Base-by-base conservation (phyloP, 345 rosid genomes). In the Alliaria petiolata region DNA sequence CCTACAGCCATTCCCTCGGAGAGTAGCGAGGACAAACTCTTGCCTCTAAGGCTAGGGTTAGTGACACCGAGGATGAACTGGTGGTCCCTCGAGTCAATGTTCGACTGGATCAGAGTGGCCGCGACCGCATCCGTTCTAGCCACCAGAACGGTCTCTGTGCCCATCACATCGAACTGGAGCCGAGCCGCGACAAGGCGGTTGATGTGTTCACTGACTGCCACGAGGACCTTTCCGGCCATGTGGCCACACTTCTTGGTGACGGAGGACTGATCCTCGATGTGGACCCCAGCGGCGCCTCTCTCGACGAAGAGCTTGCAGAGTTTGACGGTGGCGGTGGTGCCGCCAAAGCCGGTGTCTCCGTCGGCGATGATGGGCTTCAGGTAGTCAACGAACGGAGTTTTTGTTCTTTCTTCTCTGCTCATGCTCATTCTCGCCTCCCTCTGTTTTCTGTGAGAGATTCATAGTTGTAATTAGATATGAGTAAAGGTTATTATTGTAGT, bases 181-280 rank as follows among this genome's bases (percentile, higher is more conserved):
- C 98, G 76, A 4, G 97, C 99, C 7, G 98, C 99, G 2, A 90
- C 96, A 13, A 92, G 96, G 73, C 92, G 82, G 67, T 92, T 92
- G 46, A 92, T 87, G 70, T 95, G 97, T 65, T 92, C 99, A 40
- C 89, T 90, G 19, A 92, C 82, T 0, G 98, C 91, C 44, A 95
- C 98, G 3, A 92, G 92, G 35, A 95, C 98, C 72, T 92, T 95
- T 12, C 97, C 97, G 3, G 98, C 97, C 98, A 92, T 90, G 79
- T 95, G 98, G 38, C 97, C 97, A 7, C 98, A 92, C 80, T 92
- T 90, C 71, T 95, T 95, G 63, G 98, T 92, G 22, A 90, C 88
- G 2, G 99, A 95, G 3, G 95, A 88, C 82, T 95, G 96, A 62
- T 95, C 99, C 79, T 95, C 98, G 26, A 95, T 82, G 75, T 92